Evolutionary conservation across 2,329 filamentous ascomycete species (phyloP).

Genomic region (Aaosphaeria arxii): DNA sequence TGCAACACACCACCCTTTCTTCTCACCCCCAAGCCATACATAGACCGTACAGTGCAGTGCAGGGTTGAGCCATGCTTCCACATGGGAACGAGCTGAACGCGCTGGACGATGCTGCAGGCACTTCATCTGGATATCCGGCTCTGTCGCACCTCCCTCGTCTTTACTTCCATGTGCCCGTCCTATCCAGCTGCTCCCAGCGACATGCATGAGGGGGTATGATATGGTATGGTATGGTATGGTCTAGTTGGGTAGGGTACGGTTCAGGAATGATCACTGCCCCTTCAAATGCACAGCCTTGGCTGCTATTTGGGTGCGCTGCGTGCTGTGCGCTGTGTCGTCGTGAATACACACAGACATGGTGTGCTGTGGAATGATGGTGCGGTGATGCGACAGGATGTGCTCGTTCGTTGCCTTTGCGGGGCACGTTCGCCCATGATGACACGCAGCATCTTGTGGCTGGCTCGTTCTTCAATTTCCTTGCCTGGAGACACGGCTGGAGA

Average conservation of each 20-base stretch:
- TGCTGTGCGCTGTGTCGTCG: neutral
- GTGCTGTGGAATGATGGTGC: neutral
- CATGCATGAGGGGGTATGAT: no score
- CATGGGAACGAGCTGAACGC: conserved; percentile 3
- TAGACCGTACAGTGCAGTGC: neutral
- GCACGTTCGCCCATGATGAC: conserved; percentile 7
- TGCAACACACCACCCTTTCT: neutral
- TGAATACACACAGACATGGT: neutral
- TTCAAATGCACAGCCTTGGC: neutral
- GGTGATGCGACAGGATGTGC: neutral
- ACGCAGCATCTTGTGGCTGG: conserved; percentile 8
- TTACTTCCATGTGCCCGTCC: neutral
- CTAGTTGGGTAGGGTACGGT: no score
- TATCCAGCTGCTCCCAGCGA: neutral
- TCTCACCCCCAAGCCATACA: neutral
- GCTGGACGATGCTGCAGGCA: conserved; percentile 5
- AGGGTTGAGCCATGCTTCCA: neutral
- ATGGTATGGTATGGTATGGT: neutral
- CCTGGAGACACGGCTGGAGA: neutral
- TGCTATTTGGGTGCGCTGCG: neutral
- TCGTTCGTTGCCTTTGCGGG: neutral
- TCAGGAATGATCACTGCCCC: no score
- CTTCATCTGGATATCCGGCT: conserved; percentile 17
- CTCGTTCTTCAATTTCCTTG: conserved; percentile 1
- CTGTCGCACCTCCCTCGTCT: neutral